phyloP scores from a whole-genome alignment of 306 rosid species.

The Cercis canadensis region DNA sequence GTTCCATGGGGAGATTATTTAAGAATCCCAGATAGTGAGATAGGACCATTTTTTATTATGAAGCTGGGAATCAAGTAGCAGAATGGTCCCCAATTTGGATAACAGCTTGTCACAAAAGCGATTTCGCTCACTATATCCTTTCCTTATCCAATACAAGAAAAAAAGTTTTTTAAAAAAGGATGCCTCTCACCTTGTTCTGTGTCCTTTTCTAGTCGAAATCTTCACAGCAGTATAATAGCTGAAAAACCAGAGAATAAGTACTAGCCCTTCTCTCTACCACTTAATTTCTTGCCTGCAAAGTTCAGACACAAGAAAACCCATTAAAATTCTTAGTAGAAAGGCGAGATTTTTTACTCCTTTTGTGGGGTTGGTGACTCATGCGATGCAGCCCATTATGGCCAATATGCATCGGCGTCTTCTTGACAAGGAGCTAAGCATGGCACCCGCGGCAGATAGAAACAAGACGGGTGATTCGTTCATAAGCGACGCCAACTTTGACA shows the following conservation, averaged over 20 bases:
- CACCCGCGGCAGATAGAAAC: constrained; percentile 49
- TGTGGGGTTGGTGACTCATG: not conserved
- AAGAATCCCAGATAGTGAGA: not conserved
- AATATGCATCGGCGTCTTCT: constrained; percentile 49
- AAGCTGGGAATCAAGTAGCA: constrained; percentile 21
- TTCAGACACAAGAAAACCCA: constrained; percentile 16
- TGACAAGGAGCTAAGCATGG: constrained; percentile 32
- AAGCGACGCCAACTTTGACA: constrained; percentile 61
- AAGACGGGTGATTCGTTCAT: constrained; percentile 41
- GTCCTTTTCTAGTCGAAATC: constrained; percentile 48
- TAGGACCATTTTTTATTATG: constrained; percentile 55
- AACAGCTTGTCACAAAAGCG: no score
- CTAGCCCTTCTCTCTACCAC: no score
- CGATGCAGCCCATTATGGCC: not conserved
- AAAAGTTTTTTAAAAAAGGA: no score
- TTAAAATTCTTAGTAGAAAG: constrained; percentile 8
- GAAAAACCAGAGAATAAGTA: no score
- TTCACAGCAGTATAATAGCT: constrained; percentile 40
- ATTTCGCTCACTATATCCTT: no score
- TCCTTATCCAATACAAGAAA: no score
- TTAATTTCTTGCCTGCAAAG: not conserved
- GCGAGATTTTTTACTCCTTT: not conserved
- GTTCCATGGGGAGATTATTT: not conserved
- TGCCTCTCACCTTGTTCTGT: no score
- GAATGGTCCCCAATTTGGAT: no score